phyloP scores from a whole-genome alignment of 148 eudicot species.

The Silene conica region DNA sequence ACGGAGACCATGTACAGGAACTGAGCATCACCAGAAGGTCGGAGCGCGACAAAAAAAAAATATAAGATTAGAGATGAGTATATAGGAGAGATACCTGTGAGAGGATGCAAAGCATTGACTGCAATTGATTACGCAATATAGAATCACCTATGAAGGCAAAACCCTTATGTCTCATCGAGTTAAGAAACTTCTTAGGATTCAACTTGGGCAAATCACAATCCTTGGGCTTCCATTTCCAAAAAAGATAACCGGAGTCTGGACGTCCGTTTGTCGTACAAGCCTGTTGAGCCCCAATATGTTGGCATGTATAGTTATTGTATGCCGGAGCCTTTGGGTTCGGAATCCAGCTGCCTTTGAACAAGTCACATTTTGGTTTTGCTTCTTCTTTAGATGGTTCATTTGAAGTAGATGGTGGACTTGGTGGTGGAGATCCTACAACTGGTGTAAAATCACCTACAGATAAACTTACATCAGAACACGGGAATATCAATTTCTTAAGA shows the following conservation, averaged over 20 bases:
- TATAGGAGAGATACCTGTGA: constrained; percentile 49
- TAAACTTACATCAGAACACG: background rate
- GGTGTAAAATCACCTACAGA: background rate
- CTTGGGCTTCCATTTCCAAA: constrained; percentile 78
- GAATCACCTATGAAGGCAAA: constrained; percentile 92
- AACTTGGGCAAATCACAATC: constrained; percentile 58
- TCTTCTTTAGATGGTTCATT: background rate
- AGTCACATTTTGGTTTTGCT: constrained; percentile 49
- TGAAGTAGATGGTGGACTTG: background rate
- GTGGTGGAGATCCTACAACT: constrained; percentile 13
- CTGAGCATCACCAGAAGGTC: no score
- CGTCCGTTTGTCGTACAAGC: constrained; percentile 83
- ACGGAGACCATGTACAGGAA: no score
- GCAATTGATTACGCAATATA: constrained; percentile 76
- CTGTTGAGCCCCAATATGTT: constrained; percentile 55
- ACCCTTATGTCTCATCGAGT: constrained; percentile 54
- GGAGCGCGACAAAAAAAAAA: no score
- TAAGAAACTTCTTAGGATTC: constrained; percentile 48
- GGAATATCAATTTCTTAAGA: background rate
- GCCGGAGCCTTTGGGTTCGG: constrained; percentile 45
- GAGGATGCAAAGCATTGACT: constrained; percentile 70
- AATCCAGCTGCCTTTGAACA: constrained; percentile 75
- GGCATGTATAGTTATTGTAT: constrained; percentile 62
- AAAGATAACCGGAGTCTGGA: constrained; percentile 55
- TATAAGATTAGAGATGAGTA: background rate